A percentile compares a stretch with the other conserved stretches of the same genome.
Conservation (phyloP, 2,329 filamentous ascomycete species). For the Peltaster fructicola region DNA sequence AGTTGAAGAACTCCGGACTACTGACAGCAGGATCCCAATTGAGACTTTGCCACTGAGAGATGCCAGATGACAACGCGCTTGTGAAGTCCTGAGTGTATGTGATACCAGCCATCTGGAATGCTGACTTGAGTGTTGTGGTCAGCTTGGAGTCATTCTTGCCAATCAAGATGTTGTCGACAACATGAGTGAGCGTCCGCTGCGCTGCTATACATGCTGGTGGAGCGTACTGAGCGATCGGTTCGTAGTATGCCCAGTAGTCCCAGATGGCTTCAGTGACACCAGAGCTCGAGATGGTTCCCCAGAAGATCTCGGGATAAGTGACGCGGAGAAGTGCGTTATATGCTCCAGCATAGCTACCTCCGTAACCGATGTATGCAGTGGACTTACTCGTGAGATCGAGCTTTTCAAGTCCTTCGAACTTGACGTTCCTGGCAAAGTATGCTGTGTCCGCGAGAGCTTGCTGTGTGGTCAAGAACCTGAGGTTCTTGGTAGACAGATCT, state of each 20-base stretch:
- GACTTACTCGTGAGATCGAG: constrained; percentile 45
- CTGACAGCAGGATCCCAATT: constrained; percentile 44
- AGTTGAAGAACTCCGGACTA: constrained; percentile 31
- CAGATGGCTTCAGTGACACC: constrained; percentile 62
- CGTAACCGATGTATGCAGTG: constrained; percentile 62
- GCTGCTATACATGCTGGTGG: constrained; percentile 45
- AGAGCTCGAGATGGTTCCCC: constrained; percentile 62
- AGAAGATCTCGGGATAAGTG: constrained; percentile 62
- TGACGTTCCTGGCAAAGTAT: constrained; percentile 59
- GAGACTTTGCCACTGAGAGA: constrained; percentile 35
- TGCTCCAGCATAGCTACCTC: constrained; percentile 67
- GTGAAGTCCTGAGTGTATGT: constrained; percentile 38
- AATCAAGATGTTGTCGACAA: constrained; percentile 41
- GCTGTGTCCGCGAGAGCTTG: constrained; percentile 67
- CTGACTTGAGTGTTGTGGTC: constrained; percentile 30
- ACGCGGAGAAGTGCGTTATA: constrained; percentile 62
- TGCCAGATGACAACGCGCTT: constrained; percentile 24
- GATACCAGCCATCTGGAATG: constrained; percentile 34
- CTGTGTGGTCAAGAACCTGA: constrained; percentile 70
- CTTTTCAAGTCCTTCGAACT: constrained; percentile 45
- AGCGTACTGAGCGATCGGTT: constrained; percentile 38
- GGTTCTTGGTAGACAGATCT: constrained; percentile 48
- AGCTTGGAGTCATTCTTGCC: constrained; percentile 26
- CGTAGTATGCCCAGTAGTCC: constrained; percentile 50
- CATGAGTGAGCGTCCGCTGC: constrained; percentile 42